Conservation (phyloP, 306 rosid species). For the Fragaria ananassa region DNA sequence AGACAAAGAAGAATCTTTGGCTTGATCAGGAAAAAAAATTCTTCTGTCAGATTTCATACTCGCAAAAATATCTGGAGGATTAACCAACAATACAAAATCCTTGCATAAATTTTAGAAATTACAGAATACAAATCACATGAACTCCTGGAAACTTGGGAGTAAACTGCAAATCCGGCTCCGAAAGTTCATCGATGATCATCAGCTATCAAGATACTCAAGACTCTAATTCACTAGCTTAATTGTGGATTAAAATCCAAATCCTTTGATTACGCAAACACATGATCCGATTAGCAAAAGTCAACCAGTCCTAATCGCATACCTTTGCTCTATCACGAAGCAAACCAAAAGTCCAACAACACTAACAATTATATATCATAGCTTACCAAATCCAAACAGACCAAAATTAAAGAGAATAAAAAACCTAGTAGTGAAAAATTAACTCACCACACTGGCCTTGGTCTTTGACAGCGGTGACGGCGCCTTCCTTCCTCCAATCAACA, state of each 20-base stretch:
- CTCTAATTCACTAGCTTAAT: background rate
- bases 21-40: background rate
- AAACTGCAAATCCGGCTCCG: background rate
- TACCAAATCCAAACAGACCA: background rate
- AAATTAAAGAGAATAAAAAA: background rate
- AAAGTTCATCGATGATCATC: background rate
- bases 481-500: conserved; percentile 89
- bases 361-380: background rate
- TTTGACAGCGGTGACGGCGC: conserved; percentile 65
- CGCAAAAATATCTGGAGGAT: background rate
- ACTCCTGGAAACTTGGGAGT: background rate
- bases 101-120: background rate
- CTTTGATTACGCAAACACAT: background rate
- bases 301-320: background rate
- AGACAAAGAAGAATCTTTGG: background rate
- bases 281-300: background rate
- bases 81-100: background rate
- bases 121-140: background rate
- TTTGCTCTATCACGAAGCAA: conserved; percentile 13
- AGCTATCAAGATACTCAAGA: background rate
- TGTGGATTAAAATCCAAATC: background rate
- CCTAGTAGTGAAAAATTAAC: background rate
- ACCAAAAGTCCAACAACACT: background rate
- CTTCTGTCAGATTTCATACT: background rate
- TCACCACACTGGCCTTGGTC: conserved; percentile 93